Conservation (phyloP, 345 rosid genomes). For the Bruguiera sexangula region DNA sequence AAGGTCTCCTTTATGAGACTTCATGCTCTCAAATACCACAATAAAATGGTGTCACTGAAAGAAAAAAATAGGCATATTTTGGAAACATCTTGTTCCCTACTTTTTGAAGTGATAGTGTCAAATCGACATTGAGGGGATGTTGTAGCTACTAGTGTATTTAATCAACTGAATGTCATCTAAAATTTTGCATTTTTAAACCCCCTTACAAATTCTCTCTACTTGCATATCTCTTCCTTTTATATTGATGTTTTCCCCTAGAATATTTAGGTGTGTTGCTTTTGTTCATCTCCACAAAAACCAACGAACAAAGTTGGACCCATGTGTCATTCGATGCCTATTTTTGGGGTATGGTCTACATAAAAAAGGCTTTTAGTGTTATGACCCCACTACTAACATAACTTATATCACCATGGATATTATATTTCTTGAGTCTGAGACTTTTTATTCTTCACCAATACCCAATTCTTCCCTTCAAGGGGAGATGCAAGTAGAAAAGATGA, state of each 20-base stretch:
- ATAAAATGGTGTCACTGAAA: not conserved
- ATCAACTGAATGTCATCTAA: not conserved
- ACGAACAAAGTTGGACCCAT: not conserved
- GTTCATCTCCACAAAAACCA: not conserved
- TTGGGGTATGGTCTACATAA: too few species aligned
- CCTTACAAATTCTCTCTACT: not conserved
- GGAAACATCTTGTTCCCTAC: not conserved
- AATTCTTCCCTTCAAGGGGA: not conserved
- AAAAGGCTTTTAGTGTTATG: too few species aligned
- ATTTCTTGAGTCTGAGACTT: not conserved
- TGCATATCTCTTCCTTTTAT: not conserved
- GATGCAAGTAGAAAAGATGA: not conserved
- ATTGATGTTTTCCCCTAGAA: not conserved
- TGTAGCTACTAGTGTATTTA: not conserved
- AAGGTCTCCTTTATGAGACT: not conserved
- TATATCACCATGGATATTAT: not conserved
- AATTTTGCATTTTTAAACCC: not conserved
- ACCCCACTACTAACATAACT: too few species aligned
- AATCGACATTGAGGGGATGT: not conserved
- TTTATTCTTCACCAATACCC: not conserved
- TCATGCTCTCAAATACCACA: not conserved
- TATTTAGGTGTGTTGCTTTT: not conserved
- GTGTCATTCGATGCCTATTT: not conserved
- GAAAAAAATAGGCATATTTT: not conserved
- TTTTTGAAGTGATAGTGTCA: not conserved